Evolutionary conservation across 2,329 filamentous ascomycete species (phyloP).

Genomic region (Penicillium freii): DNA sequence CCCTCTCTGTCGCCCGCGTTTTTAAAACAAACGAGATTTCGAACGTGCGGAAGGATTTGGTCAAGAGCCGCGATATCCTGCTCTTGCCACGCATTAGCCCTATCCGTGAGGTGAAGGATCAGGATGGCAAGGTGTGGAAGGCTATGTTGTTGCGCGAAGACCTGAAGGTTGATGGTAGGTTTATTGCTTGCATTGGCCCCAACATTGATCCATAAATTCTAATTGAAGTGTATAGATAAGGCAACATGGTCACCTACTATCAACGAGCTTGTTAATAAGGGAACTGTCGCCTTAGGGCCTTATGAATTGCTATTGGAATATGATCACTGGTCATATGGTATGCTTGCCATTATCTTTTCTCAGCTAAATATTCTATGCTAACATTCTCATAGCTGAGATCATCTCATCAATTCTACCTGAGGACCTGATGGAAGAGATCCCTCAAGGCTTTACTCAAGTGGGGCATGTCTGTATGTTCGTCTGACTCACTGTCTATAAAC

Average conservation of each 20-base stretch:
- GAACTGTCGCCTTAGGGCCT: constrained; percentile 69
- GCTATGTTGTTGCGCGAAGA: constrained; percentile 41
- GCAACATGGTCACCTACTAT: constrained; percentile 75
- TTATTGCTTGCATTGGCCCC: not conserved
- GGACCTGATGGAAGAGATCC: constrained; percentile 74
- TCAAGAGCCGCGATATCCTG: constrained; percentile 65
- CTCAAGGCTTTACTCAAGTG: constrained; percentile 80
- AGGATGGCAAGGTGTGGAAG: constrained; percentile 45
- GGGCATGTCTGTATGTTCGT: constrained; percentile 73
- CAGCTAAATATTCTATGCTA: constrained; percentile 1
- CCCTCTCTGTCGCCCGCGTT: constrained; percentile 74
- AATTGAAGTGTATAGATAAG: constrained; percentile 50
- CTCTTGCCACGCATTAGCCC: constrained; percentile 61
- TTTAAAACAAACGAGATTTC: constrained; percentile 73
- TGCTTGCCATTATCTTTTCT: constrained; percentile 25
- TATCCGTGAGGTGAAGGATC: constrained; percentile 59
- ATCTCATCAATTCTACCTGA: constrained; percentile 78
- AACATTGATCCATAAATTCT: not conserved
- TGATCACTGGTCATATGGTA: constrained; percentile 80
- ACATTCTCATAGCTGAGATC: constrained; percentile 64
- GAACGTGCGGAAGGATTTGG: constrained; percentile 65
- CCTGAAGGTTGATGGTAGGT: constrained; percentile 43
- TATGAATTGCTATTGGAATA: constrained; percentile 78
- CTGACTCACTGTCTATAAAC: not conserved
- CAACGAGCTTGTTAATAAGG: constrained; percentile 64